Base-by-base conservation (phyloP, 495 filamentous ascomycete species). In the Neurospora cerealis region DNA sequence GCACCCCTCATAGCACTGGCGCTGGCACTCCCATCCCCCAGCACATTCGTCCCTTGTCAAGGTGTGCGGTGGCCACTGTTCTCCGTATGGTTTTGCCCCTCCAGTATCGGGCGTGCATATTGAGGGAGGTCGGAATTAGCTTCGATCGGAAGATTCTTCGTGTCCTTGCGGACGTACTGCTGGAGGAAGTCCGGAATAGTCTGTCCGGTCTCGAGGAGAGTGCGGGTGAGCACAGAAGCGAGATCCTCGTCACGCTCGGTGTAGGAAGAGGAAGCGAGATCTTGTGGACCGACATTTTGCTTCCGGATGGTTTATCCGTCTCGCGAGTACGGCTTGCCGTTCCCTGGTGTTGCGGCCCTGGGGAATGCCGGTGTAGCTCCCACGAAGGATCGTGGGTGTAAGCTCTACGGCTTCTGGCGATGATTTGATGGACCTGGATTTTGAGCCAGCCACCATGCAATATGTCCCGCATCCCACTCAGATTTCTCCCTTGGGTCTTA, bases 1-100 rank as follows among this genome's bases (percentile, higher is more conserved):
- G 46, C 74, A 75, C 75, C 46, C 78, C 78, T 0, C 78, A 80
- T 71, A 74, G 75, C 2, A 74, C 74, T 36, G 78, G 79, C 72
- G 3, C 42, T 44, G 42, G 42, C 42, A 81, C 78, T 42, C 74
- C 75, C 28, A 75, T 73, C 9, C 74, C 76, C 0, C 69, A 41
- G 28, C 69, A 72, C 2, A 32, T 38, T 38, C 77, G 76, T 10
- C 74, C 74, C 6, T 48, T 76, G 1, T 36, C 9, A n/a, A n/a
- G n/a, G n/a, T n/a, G n/a, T n/a, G n/a, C n/a, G n/a, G n/a, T n/a
- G n/a, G n/a, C n/a, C n/a, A n/a, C n/a, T n/a, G n/a, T n/a, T n/a
- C n/a, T n/a, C n/a, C n/a, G n/a, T n/a, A n/a, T n/a, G n/a, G n/a
- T n/a, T n/a, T n/a, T n/a, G n/a, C n/a, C n/a, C n/a, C n/a, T n/a